Conservation (phyloP, 164 flowering plant species). For the Chimonanthus salicifolius region DNA sequence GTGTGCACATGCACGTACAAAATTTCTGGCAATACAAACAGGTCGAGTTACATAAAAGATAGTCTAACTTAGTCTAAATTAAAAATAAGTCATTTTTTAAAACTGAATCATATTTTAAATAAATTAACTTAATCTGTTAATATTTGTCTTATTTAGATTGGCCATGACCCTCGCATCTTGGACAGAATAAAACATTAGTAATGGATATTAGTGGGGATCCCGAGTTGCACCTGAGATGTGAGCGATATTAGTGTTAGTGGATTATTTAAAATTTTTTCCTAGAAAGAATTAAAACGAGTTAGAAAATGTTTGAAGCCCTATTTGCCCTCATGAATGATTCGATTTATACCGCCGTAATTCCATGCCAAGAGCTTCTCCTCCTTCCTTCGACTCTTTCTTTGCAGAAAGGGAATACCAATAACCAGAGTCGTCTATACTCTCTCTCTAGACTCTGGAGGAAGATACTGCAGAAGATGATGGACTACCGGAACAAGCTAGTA, state of each 20-base stretch:
- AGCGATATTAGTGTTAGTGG: too few relatives aligned
- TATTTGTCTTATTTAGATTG: not conserved
- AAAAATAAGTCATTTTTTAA: not conserved
- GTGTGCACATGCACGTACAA: too few relatives aligned
- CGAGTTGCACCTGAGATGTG: too few relatives aligned
- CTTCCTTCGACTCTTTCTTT: not conserved
- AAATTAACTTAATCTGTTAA: not conserved
- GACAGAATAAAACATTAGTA: too few relatives aligned
- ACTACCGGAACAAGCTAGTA: constrained; percentile 70
- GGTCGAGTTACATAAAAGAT: too few relatives aligned
- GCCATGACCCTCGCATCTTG: not conserved
- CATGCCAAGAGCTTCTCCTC: not conserved
- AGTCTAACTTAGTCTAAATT: not conserved
- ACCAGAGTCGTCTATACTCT: constrained; percentile 1
- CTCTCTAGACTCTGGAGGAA: not conserved
- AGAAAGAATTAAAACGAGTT: too few relatives aligned
- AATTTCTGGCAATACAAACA: too few relatives aligned
- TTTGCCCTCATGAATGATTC: too few relatives aligned
- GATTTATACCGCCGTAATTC: too few relatives aligned
- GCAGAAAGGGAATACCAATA: not conserved
- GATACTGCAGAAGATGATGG: constrained; percentile 31
- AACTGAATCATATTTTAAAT: not conserved
- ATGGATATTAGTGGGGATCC: too few relatives aligned
- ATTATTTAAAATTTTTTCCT: too few relatives aligned
- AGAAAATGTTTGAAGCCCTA: too few relatives aligned